Percentiles rank a stretch among this genome's conserved stretches.
Conservation (phyloP, 2,329 filamentous ascomycete species). For the Fusarium clavum region DNA sequence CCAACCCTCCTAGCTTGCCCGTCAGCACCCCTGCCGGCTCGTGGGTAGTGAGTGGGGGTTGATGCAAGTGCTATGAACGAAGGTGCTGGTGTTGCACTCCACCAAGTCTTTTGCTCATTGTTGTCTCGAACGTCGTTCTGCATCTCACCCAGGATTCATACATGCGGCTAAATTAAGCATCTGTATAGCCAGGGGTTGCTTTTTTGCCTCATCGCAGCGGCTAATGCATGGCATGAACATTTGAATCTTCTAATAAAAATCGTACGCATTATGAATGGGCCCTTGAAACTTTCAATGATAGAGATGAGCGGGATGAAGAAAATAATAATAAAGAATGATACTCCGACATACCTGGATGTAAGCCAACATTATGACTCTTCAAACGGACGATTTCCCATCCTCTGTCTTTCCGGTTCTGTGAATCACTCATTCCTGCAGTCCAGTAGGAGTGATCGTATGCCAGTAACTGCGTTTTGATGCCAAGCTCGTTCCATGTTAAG, state of each 20-base stretch:
- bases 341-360: neutral
- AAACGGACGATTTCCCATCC: neutral
- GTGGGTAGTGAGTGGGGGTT: constrained; percentile 45
- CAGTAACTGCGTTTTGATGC: constrained; percentile 2
- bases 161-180: constrained; percentile 47
- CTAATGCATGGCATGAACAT: constrained; percentile 35
- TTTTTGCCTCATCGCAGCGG: constrained; percentile 23
- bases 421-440: constrained; percentile 7
- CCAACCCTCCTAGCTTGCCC: constrained; percentile 21
- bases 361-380: constrained; percentile 1
- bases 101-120: constrained; percentile 24
- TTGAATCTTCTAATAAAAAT: constrained; percentile 45
- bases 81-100: constrained; percentile 26
- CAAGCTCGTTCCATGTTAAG: neutral
- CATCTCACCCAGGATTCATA: constrained; percentile 31
- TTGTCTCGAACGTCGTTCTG: constrained; percentile 39
- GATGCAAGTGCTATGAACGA: constrained; percentile 44
- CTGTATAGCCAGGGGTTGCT: constrained; percentile 36
- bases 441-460: neutral
- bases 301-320: neutral
- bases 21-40: constrained; percentile 39
- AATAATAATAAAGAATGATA: neutral
- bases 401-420: neutral
- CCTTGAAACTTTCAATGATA: neutral
- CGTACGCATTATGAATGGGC: constrained; percentile 12